phyloP scores from a whole-genome alignment of 768 basidiomycete genomes.

The Hericium rajendrae region DNA sequence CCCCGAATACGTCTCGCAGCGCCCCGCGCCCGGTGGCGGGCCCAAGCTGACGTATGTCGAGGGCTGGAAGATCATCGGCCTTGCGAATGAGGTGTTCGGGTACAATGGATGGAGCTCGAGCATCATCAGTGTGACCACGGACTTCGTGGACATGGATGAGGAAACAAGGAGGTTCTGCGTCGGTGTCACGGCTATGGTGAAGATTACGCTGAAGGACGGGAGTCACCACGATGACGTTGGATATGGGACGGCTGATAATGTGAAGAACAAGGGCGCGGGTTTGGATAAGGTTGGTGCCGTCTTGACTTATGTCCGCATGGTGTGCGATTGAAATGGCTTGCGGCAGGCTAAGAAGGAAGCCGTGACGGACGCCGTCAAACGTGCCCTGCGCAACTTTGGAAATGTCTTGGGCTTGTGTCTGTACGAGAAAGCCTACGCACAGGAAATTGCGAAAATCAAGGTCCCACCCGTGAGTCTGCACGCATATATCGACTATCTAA shows the following conservation, averaged over 20 bases:
- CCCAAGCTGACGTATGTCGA: constrained; percentile 89
- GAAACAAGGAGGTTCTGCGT: constrained; percentile 57
- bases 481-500: background rate
- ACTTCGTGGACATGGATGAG: constrained; percentile 69
- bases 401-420: constrained; percentile 93
- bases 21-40: constrained; percentile 82
- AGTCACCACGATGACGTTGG: constrained; percentile 87
- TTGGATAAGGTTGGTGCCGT: constrained; percentile 72
- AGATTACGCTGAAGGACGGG: constrained; percentile 87
- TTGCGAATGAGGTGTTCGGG: constrained; percentile 97
- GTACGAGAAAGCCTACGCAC: constrained; percentile 88
- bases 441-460: constrained; percentile 82
- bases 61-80: constrained; percentile 96
- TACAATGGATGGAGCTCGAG: constrained; percentile 93
- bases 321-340: too few relatives aligned
- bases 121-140: constrained; percentile 64
- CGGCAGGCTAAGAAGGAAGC: constrained; percentile 95
- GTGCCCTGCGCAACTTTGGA: constrained; percentile 85
- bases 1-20: constrained; percentile 85
- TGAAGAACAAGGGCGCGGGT: constrained; percentile 74
- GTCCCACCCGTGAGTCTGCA: constrained; percentile 55
- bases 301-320: background rate
- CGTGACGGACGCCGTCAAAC: constrained; percentile 89
- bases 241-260: constrained; percentile 80
- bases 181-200: constrained; percentile 76